A percentile compares a stretch with the other conserved stretches of the same genome.
phyloP scores from a whole-genome alignment of 2,329 filamentous ascomycete genomes.

The Fusarium zealandicum region DNA sequence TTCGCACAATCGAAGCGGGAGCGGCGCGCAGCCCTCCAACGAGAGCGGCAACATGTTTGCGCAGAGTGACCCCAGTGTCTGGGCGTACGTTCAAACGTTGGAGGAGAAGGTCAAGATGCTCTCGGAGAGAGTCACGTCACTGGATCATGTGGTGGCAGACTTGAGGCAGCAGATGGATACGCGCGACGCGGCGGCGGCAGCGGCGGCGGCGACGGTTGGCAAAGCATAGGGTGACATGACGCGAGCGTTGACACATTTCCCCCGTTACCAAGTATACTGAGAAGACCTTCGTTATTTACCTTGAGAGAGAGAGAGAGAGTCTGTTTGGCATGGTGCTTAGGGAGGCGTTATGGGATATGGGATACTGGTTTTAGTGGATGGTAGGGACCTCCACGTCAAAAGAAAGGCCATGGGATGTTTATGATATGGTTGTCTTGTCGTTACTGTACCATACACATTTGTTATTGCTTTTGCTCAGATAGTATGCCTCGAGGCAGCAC shows the following conservation, averaged over 20 bases:
- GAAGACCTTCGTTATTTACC: constrained; percentile 35
- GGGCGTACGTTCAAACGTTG: constrained; percentile 74
- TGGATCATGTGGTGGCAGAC: constrained; percentile 46
- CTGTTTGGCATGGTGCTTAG: constrained; percentile 41
- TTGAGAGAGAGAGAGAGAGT: constrained; percentile 13
- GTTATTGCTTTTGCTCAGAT: constrained; percentile 35
- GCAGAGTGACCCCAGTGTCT: constrained; percentile 67
- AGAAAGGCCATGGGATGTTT: constrained; percentile 43
- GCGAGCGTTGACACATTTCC: constrained; percentile 14
- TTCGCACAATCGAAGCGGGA: constrained; percentile 50
- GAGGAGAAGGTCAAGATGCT: constrained; percentile 61
- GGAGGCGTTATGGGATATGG: constrained; percentile 42
- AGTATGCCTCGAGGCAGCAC: constrained; percentile 36
- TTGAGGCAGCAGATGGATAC: constrained; percentile 47
- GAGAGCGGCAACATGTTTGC: constrained; percentile 74
- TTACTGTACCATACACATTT: constrained; percentile 41
- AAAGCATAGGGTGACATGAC: constrained; percentile 27
- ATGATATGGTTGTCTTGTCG: constrained; percentile 31
- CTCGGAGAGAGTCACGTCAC: constrained; percentile 45
- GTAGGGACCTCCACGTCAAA: constrained; percentile 43
- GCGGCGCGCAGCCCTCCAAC: constrained; percentile 60
- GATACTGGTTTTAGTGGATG: constrained; percentile 40
- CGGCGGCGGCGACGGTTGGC: constrained; percentile 25
- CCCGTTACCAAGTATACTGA: constrained; percentile 36
- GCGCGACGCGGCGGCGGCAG: constrained; percentile 38